Base-by-base conservation (phyloP, 2,329 filamentous ascomycete genomes). In the Alternaria solani region DNA sequence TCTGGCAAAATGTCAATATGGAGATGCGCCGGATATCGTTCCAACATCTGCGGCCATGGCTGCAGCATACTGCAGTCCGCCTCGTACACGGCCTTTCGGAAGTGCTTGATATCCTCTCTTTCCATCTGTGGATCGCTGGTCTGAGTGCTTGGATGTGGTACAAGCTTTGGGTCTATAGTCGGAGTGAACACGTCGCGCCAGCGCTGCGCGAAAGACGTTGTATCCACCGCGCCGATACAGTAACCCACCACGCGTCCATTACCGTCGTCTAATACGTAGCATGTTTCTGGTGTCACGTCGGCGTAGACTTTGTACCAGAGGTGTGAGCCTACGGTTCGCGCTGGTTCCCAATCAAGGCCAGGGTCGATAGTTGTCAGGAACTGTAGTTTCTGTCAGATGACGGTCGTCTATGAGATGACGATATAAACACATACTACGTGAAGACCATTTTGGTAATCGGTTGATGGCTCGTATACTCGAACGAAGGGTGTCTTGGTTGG, bases 1-100 rank as follows among this genome's bases (percentile, higher is more conserved):
- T 71, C 67, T 0, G 75, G 71, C 47, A 79, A 51, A 9, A 80
- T 71, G 51, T 80, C 70, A 44, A 80, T 75, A 42, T 80, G 78
- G 20, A 80, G 64, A 65, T 80, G 78, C 6, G 75, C 77, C 1
- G 76, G 73, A 59, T 73, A 80, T 39, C 61, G 53, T 20, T 62
- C 51, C 32, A 77, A 57, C 25, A 72, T 48, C 5, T 66, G 49
- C 0, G 66, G 66, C 26, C 60, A 66, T 7, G 54, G 28, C 7
- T 64, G 64, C 26, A 76, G 46, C 61, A 70, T 68, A 44, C 67
- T 73, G 25, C 74, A 74, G 9, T 71, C 63, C 2, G 57, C 71
- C 2, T 61, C 54, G 32, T 73, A 64, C 11, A 73, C 60, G 5
- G 63, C 67, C 5, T 55, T 41, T 28, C 70, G 60, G 14, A 75